Base-by-base conservation (phyloP, 1,284 basidiomycete genomes). In the Gymnopus androsaceus region DNA sequence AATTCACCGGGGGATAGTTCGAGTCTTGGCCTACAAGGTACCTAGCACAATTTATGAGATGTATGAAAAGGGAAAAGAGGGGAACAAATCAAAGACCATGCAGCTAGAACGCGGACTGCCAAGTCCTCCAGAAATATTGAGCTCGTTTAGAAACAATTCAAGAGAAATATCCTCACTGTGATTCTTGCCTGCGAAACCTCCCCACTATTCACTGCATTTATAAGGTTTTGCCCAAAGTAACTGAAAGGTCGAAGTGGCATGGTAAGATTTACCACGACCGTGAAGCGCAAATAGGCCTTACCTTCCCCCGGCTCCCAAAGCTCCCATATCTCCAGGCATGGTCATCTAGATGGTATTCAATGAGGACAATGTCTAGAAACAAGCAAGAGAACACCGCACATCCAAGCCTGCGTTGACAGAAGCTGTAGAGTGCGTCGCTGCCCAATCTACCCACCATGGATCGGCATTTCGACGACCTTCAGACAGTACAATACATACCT, bases 101-200 rank as follows among this genome's bases (percentile, higher is more conserved):
- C 80, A n/a, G 84, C 84, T 38, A 87, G 66, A 56, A 87, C 83
- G 17, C 85, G 79, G 9, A 77, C 75, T 1, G 83, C 84, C 77
- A 87, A 79, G 64, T 90, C 82, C 79, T 81, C 41, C 7, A 34
- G 62, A 47, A 46, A 27, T 44, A 38, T 44, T 54, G 5, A 52
- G 9, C 6, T n/a, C 36, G 59, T 56, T n/a, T 59, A 61, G 11
- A 52, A 62, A 57, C 30, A 25, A 8, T 51, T 36, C 51, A 9
- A 30, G 45, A 40, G n/a, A 12, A 50, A 36, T 7, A 41, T 6
- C 56, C 70, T 55, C 50, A 79, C 77, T 63, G 83, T 76, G 11
- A 87, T 63, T 36, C 84, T 77, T 21, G 70, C 69, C 59, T 77
- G 66, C 0, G 78, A 69, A 2, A 87, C 80, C 47, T 71, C 68